Evolutionary conservation across 2,329 filamentous ascomycete genomes (phyloP).

Genomic region (Plenodomus biglobosus): DNA sequence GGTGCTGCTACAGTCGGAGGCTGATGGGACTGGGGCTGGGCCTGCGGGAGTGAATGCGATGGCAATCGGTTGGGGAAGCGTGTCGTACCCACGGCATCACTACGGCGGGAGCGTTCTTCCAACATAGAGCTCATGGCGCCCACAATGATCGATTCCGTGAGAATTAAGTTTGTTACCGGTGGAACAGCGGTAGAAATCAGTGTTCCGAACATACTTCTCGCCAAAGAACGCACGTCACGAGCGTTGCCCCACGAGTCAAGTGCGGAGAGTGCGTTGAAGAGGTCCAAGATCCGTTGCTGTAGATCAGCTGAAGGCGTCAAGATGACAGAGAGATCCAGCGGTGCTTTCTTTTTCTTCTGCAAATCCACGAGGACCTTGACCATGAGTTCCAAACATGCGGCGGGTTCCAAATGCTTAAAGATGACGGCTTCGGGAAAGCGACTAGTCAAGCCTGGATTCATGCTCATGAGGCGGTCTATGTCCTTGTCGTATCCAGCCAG

Average conservation of each 20-base stretch:
- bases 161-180: constrained; percentile 15
- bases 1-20: constrained; percentile 2
- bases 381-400: constrained; percentile 45
- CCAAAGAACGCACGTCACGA: constrained; percentile 61
- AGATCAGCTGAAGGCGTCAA: constrained; percentile 19
- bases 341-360: constrained; percentile 31
- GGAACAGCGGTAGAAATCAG: constrained; percentile 26
- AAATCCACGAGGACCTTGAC: constrained; percentile 40
- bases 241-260: constrained; percentile 63
- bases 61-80: constrained; percentile 9
- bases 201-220: constrained; percentile 52
- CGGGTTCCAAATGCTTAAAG: constrained; percentile 51
- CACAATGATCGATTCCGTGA: constrained; percentile 31
- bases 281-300: constrained; percentile 16
- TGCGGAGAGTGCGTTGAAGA: constrained; percentile 47
- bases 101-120: constrained; percentile 33
- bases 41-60: not conserved
- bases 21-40: constrained; percentile 9
- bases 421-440: constrained; percentile 65
- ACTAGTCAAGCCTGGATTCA: constrained; percentile 65
- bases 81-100: constrained; percentile 19
- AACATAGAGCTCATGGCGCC: constrained; percentile 36
- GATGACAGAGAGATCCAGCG: constrained; percentile 33
- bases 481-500: constrained; percentile 69
- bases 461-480: constrained; percentile 63